phyloP scores from a whole-genome alignment of 1,139 yeast genomes.

The Candida sp. region DNA sequence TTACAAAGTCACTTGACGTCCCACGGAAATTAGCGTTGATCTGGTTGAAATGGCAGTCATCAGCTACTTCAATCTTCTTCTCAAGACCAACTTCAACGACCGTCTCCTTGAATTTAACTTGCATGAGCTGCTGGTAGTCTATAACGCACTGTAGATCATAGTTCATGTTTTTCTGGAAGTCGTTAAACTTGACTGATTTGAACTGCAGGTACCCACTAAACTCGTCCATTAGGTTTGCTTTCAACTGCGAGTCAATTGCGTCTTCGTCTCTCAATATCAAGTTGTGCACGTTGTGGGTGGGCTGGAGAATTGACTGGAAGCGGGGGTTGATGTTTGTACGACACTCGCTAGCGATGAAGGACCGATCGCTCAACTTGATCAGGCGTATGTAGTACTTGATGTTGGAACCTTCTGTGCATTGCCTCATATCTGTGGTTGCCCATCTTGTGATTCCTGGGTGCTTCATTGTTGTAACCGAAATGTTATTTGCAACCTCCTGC shows the following conservation, averaged over 20 bases:
- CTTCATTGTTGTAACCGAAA: constrained; percentile 16
- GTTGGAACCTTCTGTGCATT: constrained; percentile 29
- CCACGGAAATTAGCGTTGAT: constrained; percentile 28
- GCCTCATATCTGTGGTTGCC: constrained; percentile 33
- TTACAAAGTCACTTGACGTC: constrained; percentile 18
- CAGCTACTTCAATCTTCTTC: constrained; percentile 27
- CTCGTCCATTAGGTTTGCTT: constrained; percentile 20
- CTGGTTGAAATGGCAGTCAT: constrained; percentile 29
- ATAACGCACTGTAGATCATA: constrained; percentile 31
- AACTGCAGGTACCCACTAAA: constrained; percentile 17
- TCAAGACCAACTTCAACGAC: constrained; percentile 30
- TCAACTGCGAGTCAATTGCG: constrained; percentile 23
- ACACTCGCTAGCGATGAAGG: constrained; percentile 38
- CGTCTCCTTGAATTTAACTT: constrained; percentile 28
- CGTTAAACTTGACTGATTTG: constrained; percentile 21
- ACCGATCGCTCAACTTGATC: constrained; percentile 20
- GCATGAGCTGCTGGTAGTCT: constrained; percentile 35
- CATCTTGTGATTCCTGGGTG: constrained; percentile 33
- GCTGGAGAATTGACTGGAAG: constrained; percentile 29
- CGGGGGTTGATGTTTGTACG: constrained; percentile 31
- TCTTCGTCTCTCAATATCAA: constrained; percentile 20
- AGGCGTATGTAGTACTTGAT: constrained; percentile 26
- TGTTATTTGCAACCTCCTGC: constrained; percentile 24
- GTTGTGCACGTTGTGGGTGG: constrained; percentile 25
- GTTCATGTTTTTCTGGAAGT: constrained; percentile 26